Base-by-base conservation (phyloP, 805 yeast genomes). In the Ogataea minuta region DNA sequence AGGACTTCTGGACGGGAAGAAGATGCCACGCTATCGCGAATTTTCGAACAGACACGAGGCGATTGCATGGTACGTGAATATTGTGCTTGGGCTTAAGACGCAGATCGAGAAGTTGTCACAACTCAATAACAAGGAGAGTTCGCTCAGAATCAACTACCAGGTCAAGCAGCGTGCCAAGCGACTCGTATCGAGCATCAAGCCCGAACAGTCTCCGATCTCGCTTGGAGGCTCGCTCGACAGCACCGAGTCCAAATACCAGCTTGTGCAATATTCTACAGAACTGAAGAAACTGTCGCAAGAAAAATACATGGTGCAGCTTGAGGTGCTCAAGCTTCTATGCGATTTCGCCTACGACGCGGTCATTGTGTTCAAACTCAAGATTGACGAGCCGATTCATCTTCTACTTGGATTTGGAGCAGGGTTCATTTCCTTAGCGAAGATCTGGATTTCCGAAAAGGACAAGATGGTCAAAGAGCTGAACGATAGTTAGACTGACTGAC, bases 1-100 rank as follows among this genome's bases (percentile, higher is more conserved):
- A 17, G 71, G 74, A n/a, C 53, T 77, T 3, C 57, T 74, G 23
- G 55, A 64, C 5, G 69, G 71, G 38, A 36, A 40, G 4, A 48
- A 64, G 2, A 26, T 36, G 32, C 41, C 48, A 3, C 44, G 62
- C 5, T 53, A 66, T 27, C 65, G 66, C 34, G 41, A 54, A 10
- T 47, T 73, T 35, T 78, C 76, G 4, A 59, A 63, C 4, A 68
- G 70, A 51, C 87, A 84, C 56, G 87, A 80, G 58, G 67, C 79
- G 2, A 63, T 74, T 26, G 78, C 86, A 0, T 83, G 91, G 90
- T 79, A 79, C 62, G 70, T 70, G 39, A 84, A 79, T 52, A 77
- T 84, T 13, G 47, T 82, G 41, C 57, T 80, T 11, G 78, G 78
- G 1, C 56, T 81, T 35, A 74, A 76, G 54, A 71, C 71, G 40